Base-by-base conservation (phyloP, 192 early-diverging fungal species). In the Gamsiella multidivaricata region DNA sequence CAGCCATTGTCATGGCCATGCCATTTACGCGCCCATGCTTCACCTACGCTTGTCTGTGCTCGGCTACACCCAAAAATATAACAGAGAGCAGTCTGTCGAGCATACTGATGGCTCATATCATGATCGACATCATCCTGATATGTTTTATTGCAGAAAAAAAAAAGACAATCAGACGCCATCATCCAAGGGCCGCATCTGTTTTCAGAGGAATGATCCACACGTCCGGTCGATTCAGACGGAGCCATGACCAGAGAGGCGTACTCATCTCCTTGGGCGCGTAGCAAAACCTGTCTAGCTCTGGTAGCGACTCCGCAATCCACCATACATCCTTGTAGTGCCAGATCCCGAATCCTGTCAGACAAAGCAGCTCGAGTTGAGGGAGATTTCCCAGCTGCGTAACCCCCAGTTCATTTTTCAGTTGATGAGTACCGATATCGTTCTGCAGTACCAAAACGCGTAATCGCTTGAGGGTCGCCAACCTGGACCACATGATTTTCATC, bases 201-300 rank as follows among this genome's bases (percentile, higher is more conserved):
- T 32, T 8, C 17, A n/a, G 17, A 7, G 22, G 7, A 42, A 52
- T 49, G 0, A 69, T 12, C 20, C 15, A 0, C 33, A 61, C 14
- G 23, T 61, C 58, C 11, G 68, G 58, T 5, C 36, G 55, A 3
- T 60, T 29, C 0, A 2, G 15, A 5, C 57, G 34, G 29, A 69
- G 36, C 67, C 67, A 69, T 17, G 67, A 33, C 57, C 17, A 53
- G 9, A 60, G 57, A 10, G 55, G 56, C 1, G 49, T 52, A 7
- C 49, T 32, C 68, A 70, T 4, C 1, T 70, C 68, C 3, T 12
- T 23, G 3, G 15, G 9, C 5, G 11, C 11, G 31, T 51, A 68
- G 12, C 43, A 14, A 25, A 61, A 54, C 3, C 10, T n/a, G 29
- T 60, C 58, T n/a, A 70, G 15, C 50, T 28, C 17, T 4, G 54